Evolutionary conservation across 176 grass and related monocot species (phyloP).

Genomic region (Cenchrus americanus): DNA sequence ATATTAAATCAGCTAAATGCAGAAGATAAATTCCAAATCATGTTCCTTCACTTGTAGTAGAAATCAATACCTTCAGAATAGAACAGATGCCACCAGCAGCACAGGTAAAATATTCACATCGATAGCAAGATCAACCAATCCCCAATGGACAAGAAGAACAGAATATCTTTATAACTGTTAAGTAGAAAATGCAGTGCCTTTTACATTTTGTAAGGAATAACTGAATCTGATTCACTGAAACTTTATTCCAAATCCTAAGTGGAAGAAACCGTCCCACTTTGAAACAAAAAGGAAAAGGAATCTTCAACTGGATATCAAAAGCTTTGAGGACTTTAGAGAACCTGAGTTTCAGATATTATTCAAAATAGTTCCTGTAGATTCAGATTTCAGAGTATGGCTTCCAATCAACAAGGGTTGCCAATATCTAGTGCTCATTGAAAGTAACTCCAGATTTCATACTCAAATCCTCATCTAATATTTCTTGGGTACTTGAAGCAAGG

Average conservation of each 20-base stretch:
- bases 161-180: constrained; percentile 10
- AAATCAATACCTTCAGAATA: constrained; percentile 25
- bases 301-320: neutral
- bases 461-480: neutral
- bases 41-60: constrained; percentile 1
- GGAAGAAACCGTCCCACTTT: constrained; percentile 1
- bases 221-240: constrained; percentile 33
- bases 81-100: neutral
- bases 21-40: neutral
- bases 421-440: neutral
- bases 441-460: neutral
- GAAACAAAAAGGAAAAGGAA: constrained; percentile 2
- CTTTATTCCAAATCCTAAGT: constrained; percentile 37
- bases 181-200: constrained; percentile 12
- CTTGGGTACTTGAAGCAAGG: neutral
- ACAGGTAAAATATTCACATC: neutral
- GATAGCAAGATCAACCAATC: constrained; percentile 20
- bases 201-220: constrained; percentile 51
- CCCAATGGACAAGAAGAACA: constrained; percentile 10
- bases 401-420: neutral
- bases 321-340: neutral
- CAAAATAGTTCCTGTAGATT: constrained; percentile 7
- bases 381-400: neutral
- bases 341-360: neutral
- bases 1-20: neutral